A percentile compares a stretch with the other conserved stretches of the same genome.
Evolutionary conservation across 1,139 yeast genomes (phyloP).

Genomic region (Petasospora fabianii): DNA sequence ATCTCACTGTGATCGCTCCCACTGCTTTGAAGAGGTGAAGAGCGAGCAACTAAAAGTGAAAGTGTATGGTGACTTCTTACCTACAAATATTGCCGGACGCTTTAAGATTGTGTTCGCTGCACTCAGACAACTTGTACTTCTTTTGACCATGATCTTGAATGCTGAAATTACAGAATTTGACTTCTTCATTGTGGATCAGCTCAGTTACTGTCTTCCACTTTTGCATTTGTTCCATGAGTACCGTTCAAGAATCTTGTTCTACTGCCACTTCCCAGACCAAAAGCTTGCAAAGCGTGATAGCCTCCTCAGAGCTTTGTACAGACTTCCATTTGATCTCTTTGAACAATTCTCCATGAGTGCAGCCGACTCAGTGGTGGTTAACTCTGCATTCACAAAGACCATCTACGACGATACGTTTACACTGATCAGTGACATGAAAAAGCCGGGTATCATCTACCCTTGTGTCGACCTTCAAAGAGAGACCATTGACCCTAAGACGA

Average conservation of each 20-base stretch:
- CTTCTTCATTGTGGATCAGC: constrained; percentile 80
- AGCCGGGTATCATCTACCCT: constrained; percentile 82
- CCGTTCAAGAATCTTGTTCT: constrained; percentile 55
- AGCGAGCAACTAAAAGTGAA: constrained; percentile 52
- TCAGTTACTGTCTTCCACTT: constrained; percentile 81
- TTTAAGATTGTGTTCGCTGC: constrained; percentile 83
- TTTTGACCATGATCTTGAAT: constrained; percentile 44
- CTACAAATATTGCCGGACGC: constrained; percentile 60
- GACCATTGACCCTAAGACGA: constrained; percentile 21
- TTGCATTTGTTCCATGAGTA: constrained; percentile 46
- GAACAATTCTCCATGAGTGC: constrained; percentile 79
- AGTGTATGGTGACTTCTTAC: constrained; percentile 80
- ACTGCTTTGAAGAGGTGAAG: constrained; percentile 87
- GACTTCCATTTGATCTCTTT: constrained; percentile 75
- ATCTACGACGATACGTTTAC: constrained; percentile 66
- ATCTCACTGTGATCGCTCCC: constrained; percentile 81
- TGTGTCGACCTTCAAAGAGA: constrained; percentile 56
- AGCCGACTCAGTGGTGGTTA: constrained; percentile 81
- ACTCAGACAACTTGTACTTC: constrained; percentile 72
- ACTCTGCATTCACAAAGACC: constrained; percentile 75
- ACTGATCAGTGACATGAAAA: constrained; percentile 28
- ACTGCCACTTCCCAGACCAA: constrained; percentile 96
- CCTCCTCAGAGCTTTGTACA: constrained; percentile 56
- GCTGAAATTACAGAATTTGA: constrained; percentile 55
- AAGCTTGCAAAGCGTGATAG: constrained; percentile 61